Conservation (phyloP, 305 asterid genomes). For the Fraxinus dipetala region DNA sequence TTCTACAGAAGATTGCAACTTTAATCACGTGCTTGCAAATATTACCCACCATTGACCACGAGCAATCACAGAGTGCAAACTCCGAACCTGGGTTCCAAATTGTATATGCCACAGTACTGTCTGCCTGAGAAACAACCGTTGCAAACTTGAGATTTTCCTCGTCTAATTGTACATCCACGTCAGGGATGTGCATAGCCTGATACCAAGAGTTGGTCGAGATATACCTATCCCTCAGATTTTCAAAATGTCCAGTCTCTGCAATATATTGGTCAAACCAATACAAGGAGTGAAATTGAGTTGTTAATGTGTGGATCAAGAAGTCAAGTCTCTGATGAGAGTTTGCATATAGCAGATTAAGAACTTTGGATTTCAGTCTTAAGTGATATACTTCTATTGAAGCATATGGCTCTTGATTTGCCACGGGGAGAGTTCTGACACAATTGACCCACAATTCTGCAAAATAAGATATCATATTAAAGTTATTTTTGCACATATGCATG, state of each 20-base stretch:
- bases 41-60: slow-evolving; percentile 47
- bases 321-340: slow-evolving; percentile 38
- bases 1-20: slow-evolving; percentile 37
- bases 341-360: slow-evolving; percentile 22
- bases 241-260: slow-evolving; percentile 42
- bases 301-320: slow-evolving; percentile 42
- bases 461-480: slow-evolving; percentile 14
- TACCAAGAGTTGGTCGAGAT: slow-evolving; percentile 38
- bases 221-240: slow-evolving; percentile 35
- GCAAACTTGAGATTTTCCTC: slow-evolving; percentile 49
- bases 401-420: slow-evolving; percentile 35
- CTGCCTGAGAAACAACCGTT: slow-evolving; percentile 47
- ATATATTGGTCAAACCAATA: slow-evolving; percentile 49
- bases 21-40: slow-evolving; percentile 40
- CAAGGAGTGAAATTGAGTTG: slow-evolving; percentile 48
- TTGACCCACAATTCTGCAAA: slow-evolving; percentile 46
- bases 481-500: neutral
- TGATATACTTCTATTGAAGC: slow-evolving; percentile 43
- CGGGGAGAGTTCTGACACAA: slow-evolving; percentile 38
- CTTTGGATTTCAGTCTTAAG: slow-evolving; percentile 35
- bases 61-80: slow-evolving; percentile 47
- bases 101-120: slow-evolving; percentile 36
- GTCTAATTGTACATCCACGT: slow-evolving; percentile 38
- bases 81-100: slow-evolving; percentile 56
- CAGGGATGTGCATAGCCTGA: slow-evolving; percentile 45